Evolutionary conservation across 768 basidiomycete species (phyloP).

Genomic region (Agrocybe pediades): DNA sequence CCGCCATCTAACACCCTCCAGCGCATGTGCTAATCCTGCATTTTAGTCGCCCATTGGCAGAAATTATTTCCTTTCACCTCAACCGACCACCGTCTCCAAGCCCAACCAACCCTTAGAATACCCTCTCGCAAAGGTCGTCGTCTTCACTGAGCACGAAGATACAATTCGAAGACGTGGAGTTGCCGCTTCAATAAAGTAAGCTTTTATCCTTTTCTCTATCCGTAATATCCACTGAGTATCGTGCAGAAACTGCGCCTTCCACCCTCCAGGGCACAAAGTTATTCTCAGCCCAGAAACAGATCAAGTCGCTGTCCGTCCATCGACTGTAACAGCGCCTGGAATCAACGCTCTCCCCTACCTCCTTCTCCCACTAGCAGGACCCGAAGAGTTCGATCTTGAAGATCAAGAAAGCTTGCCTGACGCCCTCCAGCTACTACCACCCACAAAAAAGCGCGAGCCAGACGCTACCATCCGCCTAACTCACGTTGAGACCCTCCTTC

Average conservation of each 20-base stretch:
- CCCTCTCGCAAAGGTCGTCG: slow-evolving; percentile 77
- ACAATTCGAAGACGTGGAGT: slow-evolving; percentile 87
- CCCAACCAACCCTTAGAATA: slow-evolving; percentile 60
- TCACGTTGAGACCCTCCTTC: slow-evolving; percentile 85
- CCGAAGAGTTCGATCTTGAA: slow-evolving; percentile 93
- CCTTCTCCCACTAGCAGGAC: slow-evolving; percentile 88
- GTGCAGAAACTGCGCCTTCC: slow-evolving; percentile 77
- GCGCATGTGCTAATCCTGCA: background rate
- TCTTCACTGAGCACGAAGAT: slow-evolving; percentile 90
- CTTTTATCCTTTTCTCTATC: slow-evolving; percentile 3
- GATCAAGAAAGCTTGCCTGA: slow-evolving; percentile 87
- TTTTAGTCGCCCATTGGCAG: slow-evolving; percentile 73
- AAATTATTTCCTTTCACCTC: slow-evolving; percentile 77
- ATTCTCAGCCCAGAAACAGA: slow-evolving; percentile 68
- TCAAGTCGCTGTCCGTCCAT: slow-evolving; percentile 57
- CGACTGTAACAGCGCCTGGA: slow-evolving; percentile 62
- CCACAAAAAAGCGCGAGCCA: slow-evolving; percentile 80
- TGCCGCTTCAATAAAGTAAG: slow-evolving; percentile 84
- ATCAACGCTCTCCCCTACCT: slow-evolving; percentile 85
- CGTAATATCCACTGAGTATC: slow-evolving; percentile 11
- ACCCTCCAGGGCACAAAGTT: slow-evolving; percentile 66
- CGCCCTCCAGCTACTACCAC: slow-evolving; percentile 85
- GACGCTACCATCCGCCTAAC: slow-evolving; percentile 78
- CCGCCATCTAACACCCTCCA: background rate
- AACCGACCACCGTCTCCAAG: slow-evolving; percentile 48